Conservation (phyloP, 2,329 filamentous ascomycete genomes). For the Penicillium sp. region DNA sequence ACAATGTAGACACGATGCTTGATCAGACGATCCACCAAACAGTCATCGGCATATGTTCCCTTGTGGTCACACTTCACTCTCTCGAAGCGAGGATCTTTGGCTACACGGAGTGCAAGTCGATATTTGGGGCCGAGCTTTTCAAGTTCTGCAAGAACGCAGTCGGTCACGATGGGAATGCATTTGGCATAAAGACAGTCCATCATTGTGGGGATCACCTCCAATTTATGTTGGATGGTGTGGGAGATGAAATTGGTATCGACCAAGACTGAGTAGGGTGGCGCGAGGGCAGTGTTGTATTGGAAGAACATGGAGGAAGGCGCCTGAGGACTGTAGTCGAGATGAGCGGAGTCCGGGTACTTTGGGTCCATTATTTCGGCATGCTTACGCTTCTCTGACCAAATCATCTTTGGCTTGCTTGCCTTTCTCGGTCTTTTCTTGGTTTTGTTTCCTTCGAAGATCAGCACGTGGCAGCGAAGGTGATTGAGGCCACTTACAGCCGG, state of each 20-base stretch:
- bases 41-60: conserved; percentile 85
- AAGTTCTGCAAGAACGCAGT: conserved; percentile 79
- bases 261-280: conserved; percentile 78
- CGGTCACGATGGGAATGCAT: conserved; percentile 83
- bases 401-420: conserved; percentile 20
- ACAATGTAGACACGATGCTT: conserved; percentile 78
- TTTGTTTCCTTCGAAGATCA: conserved; percentile 19
- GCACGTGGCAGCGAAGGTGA: not conserved
- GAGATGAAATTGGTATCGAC: conserved; percentile 90
- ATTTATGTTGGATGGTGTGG: conserved; percentile 87
- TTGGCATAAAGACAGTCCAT: conserved; percentile 95
- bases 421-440: conserved; percentile 21
- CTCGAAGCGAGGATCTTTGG: conserved; percentile 86
- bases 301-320: conserved; percentile 85
- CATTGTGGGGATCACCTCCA: conserved; percentile 82
- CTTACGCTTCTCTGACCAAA: conserved; percentile 25
- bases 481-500: conserved; percentile 54
- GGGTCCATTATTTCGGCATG: not conserved
- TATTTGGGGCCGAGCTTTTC: conserved; percentile 91
- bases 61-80: conserved; percentile 87
- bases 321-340: conserved; percentile 58
- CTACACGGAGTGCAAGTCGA: conserved; percentile 79
- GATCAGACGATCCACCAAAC: conserved; percentile 70
- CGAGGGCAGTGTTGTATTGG: conserved; percentile 80
- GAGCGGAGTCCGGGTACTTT: not conserved